These are phyloP conservation scores for Spergularia azorica DNA, from an alignment of 179 eudicot species.

Conservation along the genomic window DNA sequence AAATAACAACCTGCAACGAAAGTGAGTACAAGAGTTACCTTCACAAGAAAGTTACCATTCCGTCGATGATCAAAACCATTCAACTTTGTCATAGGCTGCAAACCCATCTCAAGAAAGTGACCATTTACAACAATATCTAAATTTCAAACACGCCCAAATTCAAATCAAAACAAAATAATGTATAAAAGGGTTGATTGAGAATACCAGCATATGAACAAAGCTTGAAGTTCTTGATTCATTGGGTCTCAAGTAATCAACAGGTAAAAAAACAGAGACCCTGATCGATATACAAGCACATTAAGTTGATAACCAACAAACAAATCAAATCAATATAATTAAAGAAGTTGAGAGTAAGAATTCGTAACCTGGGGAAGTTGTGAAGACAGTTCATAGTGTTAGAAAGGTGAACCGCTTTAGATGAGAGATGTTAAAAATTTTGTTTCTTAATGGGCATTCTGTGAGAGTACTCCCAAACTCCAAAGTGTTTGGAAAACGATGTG, in stretches of 20 bases:
- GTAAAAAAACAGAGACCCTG: slow-evolving; percentile 43
- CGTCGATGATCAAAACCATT: slow-evolving; percentile 8
- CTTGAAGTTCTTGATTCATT: slow-evolving; percentile 32
- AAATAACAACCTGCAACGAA: background rate
- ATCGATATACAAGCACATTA: background rate
- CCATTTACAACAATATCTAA: background rate
- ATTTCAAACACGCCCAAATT: background rate
- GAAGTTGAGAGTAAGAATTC: background rate
- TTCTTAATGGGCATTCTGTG: background rate
- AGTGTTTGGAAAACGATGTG: slow-evolving; percentile 37
- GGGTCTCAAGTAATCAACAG: slow-evolving; percentile 35
- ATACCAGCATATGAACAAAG: slow-evolving; percentile 41
- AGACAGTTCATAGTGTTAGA: slow-evolving; percentile 52
- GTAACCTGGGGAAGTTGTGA: slow-evolving; percentile 51
- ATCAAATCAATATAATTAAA: background rate
- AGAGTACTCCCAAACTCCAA: background rate
- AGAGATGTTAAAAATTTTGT: background rate
- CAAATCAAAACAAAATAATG: background rate
- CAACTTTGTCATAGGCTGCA: slow-evolving; percentile 24
- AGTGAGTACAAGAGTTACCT: slow-evolving; percentile 15
- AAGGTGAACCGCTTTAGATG: background rate
- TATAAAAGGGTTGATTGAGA: background rate
- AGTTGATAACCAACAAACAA: background rate
- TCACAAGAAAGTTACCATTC: slow-evolving; percentile 7
- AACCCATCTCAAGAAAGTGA: background rate